A percentile compares a stretch with the other conserved stretches of the same genome.
phyloP scores from a whole-genome alignment of 805 yeast genomes.

The Lachancea dasiensis region DNA sequence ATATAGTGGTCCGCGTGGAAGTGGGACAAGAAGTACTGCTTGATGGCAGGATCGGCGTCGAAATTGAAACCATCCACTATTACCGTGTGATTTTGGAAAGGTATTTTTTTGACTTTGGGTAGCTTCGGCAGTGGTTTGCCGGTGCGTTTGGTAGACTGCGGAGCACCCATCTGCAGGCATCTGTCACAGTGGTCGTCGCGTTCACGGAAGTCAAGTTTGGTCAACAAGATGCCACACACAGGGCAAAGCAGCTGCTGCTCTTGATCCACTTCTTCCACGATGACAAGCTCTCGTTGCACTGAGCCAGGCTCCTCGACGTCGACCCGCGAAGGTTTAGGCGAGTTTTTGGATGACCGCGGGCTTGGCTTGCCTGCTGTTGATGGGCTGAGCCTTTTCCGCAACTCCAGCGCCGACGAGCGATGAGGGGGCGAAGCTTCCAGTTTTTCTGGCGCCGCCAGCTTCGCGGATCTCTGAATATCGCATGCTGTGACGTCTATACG shows the following conservation, averaged over 20 bases:
- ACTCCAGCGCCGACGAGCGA: too few species aligned
- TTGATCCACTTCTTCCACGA: constrained; percentile 2
- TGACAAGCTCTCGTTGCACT: neutral
- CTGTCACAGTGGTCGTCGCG: constrained; percentile 51
- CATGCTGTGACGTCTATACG: too few species aligned
- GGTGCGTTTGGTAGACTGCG: constrained; percentile 25
- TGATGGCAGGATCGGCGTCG: constrained; percentile 38
- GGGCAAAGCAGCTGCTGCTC: constrained; percentile 40
- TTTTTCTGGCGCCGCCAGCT: too few species aligned
- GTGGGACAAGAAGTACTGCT: constrained; percentile 64
- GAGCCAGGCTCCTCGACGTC: constrained; percentile 1
- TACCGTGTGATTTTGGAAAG: constrained; percentile 28
- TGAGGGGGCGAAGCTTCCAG: too few species aligned
- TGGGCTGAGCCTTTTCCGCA: too few species aligned
- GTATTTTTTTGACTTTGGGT: constrained; percentile 14
- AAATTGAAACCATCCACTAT: constrained; percentile 62
- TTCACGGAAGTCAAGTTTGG: constrained; percentile 35
- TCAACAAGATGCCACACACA: constrained; percentile 40
- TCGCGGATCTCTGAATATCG: too few species aligned
- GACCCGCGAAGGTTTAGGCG: neutral
- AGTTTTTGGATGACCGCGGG: too few species aligned
- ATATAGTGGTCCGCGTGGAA: constrained; percentile 94
- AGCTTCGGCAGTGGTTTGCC: constrained; percentile 32
- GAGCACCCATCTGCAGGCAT: constrained; percentile 35
- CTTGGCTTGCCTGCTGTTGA: too few species aligned